These are phyloP conservation scores for Hirsutella minnesotensis DNA, from an alignment of 2,329 filamentous ascomycete genomes.

Conservation along the genomic window DNA sequence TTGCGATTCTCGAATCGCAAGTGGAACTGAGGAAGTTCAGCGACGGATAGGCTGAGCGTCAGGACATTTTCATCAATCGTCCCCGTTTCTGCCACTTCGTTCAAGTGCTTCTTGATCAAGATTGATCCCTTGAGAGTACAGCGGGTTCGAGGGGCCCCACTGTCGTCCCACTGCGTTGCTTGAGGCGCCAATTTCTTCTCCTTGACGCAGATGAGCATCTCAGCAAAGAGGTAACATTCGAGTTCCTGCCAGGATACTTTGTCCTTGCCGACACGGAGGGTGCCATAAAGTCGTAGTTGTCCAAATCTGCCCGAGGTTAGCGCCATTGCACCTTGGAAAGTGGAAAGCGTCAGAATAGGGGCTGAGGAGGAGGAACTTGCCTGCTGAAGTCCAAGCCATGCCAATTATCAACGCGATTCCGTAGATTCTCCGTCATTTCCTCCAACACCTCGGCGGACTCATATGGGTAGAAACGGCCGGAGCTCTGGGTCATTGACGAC, in stretches of 20 bases:
- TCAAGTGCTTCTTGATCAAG: constrained; percentile 93
- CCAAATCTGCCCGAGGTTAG: constrained; percentile 55
- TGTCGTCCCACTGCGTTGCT: constrained; percentile 55
- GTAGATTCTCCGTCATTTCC: constrained; percentile 75
- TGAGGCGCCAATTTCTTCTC: constrained; percentile 65
- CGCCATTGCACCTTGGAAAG: background rate
- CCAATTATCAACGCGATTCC: constrained; percentile 92
- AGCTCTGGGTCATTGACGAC: constrained; percentile 47
- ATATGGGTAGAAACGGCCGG: constrained; percentile 52
- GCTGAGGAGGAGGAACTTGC: too few relatives aligned
- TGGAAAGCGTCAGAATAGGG: background rate
- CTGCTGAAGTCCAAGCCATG: constrained; percentile 86
- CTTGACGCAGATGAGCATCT: constrained; percentile 99
- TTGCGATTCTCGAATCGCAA: constrained; percentile 75
- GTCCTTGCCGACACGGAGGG: constrained; percentile 89
- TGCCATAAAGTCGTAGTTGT: constrained; percentile 79
- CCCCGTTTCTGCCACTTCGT: constrained; percentile 67
- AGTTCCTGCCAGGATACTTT: constrained; percentile 94
- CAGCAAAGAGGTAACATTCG: constrained; percentile 91
- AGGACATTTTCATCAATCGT: constrained; percentile 68
- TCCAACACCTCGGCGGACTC: constrained; percentile 68
- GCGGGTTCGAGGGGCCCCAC: constrained; percentile 47
- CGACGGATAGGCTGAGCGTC: constrained; percentile 81
- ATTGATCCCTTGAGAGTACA: constrained; percentile 96
- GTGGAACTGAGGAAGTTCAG: constrained; percentile 87